A percentile compares a stretch with the other conserved stretches of the same genome.
Evolutionary conservation across 2,329 filamentous ascomycete species (phyloP).

Genomic region (Malbranchea zuffiana): DNA sequence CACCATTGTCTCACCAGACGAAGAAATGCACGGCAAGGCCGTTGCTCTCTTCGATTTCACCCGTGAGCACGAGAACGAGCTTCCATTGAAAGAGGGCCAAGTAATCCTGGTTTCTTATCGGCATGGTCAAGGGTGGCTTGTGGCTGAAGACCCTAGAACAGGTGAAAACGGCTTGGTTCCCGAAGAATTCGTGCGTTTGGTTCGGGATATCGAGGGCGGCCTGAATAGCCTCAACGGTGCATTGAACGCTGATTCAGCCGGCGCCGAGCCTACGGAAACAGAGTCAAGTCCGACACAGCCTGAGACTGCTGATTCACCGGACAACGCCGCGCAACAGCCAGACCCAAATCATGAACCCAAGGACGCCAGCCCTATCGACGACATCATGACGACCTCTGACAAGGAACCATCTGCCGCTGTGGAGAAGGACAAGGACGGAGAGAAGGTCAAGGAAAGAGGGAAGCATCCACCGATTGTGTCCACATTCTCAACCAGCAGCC

Average conservation of each 20-base stretch:
- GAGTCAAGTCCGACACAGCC: slow-evolving; percentile 24
- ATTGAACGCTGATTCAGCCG: slow-evolving; percentile 24
- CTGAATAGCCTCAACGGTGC: slow-evolving; percentile 59
- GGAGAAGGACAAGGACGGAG: slow-evolving; percentile 6
- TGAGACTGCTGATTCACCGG: slow-evolving; percentile 12
- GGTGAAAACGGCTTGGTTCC: slow-evolving; percentile 89
- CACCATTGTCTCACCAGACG: slow-evolving; percentile 86
- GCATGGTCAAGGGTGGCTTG: slow-evolving; percentile 93
- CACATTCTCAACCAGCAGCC: slow-evolving; percentile 42
- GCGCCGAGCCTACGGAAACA: slow-evolving; percentile 15
- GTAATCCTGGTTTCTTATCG: slow-evolving; percentile 94
- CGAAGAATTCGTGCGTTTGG: slow-evolving; percentile 85
- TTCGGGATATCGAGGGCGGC: slow-evolving; percentile 87
- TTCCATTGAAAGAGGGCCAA: slow-evolving; percentile 85
- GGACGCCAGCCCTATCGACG: too few relatives aligned
- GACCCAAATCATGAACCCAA: too few relatives aligned
- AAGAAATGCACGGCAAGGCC: slow-evolving; percentile 94
- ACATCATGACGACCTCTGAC: too few relatives aligned
- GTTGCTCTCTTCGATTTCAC: slow-evolving; percentile 93
- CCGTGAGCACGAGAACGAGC: slow-evolving; percentile 90
- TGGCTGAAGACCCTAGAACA: slow-evolving; percentile 89
- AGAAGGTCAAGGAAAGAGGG: slow-evolving; percentile 16
- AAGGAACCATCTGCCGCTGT: too few relatives aligned
- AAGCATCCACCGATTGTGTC: slow-evolving; percentile 39
- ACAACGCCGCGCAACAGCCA: not conserved